These are phyloP conservation scores for Cruciata laevipes DNA, from an alignment of 257 asterid species.

Conservation along the genomic window DNA sequence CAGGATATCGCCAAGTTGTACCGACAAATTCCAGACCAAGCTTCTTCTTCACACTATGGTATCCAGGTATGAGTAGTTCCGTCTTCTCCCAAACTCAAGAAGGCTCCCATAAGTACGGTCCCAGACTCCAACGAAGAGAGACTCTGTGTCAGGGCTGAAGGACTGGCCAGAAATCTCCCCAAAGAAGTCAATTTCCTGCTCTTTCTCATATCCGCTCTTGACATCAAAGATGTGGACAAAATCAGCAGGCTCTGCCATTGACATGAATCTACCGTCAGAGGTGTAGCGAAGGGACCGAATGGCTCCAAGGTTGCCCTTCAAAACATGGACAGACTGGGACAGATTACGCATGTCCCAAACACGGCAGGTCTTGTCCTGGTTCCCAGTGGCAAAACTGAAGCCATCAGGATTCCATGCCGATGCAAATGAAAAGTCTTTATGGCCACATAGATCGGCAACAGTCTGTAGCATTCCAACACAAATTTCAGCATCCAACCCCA, in stretches of 20 bases:
- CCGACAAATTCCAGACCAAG: constrained; percentile 11
- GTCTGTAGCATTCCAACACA: constrained; percentile 28
- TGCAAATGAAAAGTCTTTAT: constrained; percentile 80
- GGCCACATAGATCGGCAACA: constrained; percentile 58
- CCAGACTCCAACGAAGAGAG: constrained; percentile 86
- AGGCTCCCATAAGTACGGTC: constrained; percentile 93
- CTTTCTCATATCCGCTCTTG: constrained; percentile 54
- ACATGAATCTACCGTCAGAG: constrained; percentile 81
- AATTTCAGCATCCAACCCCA: background rate
- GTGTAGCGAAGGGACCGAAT: constrained; percentile 82
- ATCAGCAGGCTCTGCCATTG: constrained; percentile 99
- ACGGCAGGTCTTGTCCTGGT: constrained; percentile 90
- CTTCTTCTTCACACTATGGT: constrained; percentile 30
- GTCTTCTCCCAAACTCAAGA: constrained; percentile 65
- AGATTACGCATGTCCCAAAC: constrained; percentile 76
- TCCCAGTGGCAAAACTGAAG: constrained; percentile 80
- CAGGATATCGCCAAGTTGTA: constrained; percentile 11
- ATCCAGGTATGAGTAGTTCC: constrained; percentile 68
- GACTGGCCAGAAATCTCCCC: constrained; percentile 94
- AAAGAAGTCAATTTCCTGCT: constrained; percentile 88
- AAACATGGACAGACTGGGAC: constrained; percentile 47
- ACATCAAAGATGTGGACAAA: constrained; percentile 83
- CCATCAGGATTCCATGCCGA: constrained; percentile 95
- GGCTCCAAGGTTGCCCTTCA: constrained; percentile 89
- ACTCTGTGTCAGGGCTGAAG: constrained; percentile 81